Conservation (phyloP, 2,329 filamentous ascomycete genomes). For the Plenodomus tracheiphilus region DNA sequence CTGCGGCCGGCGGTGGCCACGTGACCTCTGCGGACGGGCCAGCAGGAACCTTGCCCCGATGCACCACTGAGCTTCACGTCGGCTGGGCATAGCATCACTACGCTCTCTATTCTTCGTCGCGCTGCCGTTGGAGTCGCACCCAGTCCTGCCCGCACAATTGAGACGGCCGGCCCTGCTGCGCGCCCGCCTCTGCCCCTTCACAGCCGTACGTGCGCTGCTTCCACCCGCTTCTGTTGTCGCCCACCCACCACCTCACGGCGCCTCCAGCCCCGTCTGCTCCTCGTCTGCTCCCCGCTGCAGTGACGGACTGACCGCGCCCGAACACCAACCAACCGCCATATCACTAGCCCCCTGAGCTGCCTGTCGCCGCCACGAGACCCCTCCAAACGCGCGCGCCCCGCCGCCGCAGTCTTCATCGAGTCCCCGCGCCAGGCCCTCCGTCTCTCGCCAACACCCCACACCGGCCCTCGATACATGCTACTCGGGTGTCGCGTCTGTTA, state of each 20-base stretch:
- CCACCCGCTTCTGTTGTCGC: constrained; percentile 29
- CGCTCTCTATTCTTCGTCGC: constrained; percentile 44
- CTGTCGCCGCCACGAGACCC: neutral
- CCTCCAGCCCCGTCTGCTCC: constrained; percentile 13
- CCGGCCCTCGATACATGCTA: constrained; percentile 29
- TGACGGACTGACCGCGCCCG: constrained; percentile 24
- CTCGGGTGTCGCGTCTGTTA: constrained; percentile 28
- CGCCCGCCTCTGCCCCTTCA: constrained; percentile 16
- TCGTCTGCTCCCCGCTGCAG: constrained; percentile 22
- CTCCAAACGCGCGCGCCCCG: neutral
- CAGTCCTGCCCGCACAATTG: constrained; percentile 34
- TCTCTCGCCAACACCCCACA: constrained; percentile 11
- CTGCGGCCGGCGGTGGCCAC: constrained; percentile 6
- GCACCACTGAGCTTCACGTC: constrained; percentile 14
- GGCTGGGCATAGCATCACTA: constrained; percentile 35
- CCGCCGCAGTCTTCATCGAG: constrained; percentile 4
- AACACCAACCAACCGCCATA: constrained; percentile 19
- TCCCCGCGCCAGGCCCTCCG: constrained; percentile 16
- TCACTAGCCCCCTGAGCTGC: constrained; percentile 18
- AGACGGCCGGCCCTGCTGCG: constrained; percentile 33
- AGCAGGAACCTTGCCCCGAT: constrained; percentile 9
- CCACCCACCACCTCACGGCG: constrained; percentile 12
- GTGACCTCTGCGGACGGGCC: constrained; percentile 12
- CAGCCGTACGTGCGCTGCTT: constrained; percentile 34
- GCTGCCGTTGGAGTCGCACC: constrained; percentile 29